These are phyloP conservation scores for Huntiella bhutanensis DNA, from an alignment of 2,329 filamentous ascomycete genomes.

Conservation along the genomic window DNA sequence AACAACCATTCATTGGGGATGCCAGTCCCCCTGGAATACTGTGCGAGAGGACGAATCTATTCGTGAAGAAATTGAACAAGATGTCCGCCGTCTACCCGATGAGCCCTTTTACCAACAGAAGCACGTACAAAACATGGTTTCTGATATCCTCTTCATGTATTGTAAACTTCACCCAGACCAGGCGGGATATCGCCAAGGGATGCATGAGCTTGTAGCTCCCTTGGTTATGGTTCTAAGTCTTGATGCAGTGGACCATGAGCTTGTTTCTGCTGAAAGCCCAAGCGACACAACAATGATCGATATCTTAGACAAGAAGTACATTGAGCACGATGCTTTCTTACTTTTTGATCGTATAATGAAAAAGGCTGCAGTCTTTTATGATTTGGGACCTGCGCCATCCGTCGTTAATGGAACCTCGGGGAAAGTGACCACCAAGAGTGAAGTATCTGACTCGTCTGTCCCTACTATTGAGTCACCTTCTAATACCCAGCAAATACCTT, in stretches of 20 bases:
- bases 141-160: slow-evolving; percentile 85
- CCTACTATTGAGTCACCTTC: not conserved
- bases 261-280: slow-evolving; percentile 13
- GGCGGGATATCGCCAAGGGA: slow-evolving; percentile 88
- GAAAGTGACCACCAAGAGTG: not conserved
- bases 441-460: not conserved
- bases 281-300: slow-evolving; percentile 30
- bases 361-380: slow-evolving; percentile 69
- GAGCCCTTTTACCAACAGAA: slow-evolving; percentile 75
- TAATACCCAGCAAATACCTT: too few species aligned
- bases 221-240: slow-evolving; percentile 68
- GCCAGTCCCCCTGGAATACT: slow-evolving; percentile 78
- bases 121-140: slow-evolving; percentile 57
- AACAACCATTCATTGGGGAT: not conserved
- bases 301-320: slow-evolving; percentile 50
- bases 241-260: slow-evolving; percentile 36
- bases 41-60: slow-evolving; percentile 67
- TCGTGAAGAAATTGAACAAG: slow-evolving; percentile 77
- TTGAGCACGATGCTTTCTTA: slow-evolving; percentile 82
- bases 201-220: slow-evolving; percentile 90
- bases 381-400: slow-evolving; percentile 26
- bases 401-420: slow-evolving; percentile 16
- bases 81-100: slow-evolving; percentile 85
- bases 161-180: slow-evolving; percentile 77
- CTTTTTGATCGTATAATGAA: slow-evolving; percentile 81